These are phyloP conservation scores for Schizophyllum amplum DNA, from an alignment of 1,284 basidiomycete species.

Conservation along the genomic window DNA sequence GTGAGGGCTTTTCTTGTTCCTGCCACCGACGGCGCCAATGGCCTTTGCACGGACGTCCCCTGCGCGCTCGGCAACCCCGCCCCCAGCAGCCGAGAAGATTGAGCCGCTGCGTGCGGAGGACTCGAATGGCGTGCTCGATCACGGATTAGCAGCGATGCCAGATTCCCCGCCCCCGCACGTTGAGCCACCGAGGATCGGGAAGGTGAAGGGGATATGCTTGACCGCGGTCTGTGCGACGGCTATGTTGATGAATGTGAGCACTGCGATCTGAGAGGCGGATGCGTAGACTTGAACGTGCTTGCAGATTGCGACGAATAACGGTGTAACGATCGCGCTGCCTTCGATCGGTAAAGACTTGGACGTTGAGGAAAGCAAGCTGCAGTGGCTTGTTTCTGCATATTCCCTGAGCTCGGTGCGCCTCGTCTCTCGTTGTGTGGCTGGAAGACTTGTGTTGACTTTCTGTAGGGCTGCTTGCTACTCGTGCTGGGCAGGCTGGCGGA, in stretches of 20 bases:
- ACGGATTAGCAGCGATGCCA: neutral
- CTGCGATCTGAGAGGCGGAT: neutral
- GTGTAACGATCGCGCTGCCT: slow-evolving; percentile 42
- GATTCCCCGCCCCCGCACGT: neutral
- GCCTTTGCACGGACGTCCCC: too few relatives aligned
- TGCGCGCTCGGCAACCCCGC: neutral
- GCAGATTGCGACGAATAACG: slow-evolving; percentile 25
- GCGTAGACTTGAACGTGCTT: neutral
- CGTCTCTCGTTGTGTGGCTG: slow-evolving; percentile 14
- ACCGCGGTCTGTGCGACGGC: slow-evolving; percentile 11
- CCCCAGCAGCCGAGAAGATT: neutral
- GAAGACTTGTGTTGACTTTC: slow-evolving; percentile 26
- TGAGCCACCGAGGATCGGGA: neutral
- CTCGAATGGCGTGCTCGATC: neutral
- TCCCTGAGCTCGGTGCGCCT: slow-evolving; percentile 34
- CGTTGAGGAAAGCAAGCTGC: slow-evolving; percentile 35
- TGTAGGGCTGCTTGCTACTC: slow-evolving; percentile 49
- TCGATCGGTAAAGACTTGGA: slow-evolving; percentile 40
- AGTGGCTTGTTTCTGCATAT: slow-evolving; percentile 55
- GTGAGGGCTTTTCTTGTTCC: neutral
- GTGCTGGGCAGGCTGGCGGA: slow-evolving; percentile 53
- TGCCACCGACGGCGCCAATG: neutral
- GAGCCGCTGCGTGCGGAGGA: neutral
- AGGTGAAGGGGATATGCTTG: neutral
- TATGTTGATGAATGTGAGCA: slow-evolving; percentile 16